Base-by-base conservation (phyloP, 495 filamentous ascomycete genomes). In the Neurospora sp. region DNA sequence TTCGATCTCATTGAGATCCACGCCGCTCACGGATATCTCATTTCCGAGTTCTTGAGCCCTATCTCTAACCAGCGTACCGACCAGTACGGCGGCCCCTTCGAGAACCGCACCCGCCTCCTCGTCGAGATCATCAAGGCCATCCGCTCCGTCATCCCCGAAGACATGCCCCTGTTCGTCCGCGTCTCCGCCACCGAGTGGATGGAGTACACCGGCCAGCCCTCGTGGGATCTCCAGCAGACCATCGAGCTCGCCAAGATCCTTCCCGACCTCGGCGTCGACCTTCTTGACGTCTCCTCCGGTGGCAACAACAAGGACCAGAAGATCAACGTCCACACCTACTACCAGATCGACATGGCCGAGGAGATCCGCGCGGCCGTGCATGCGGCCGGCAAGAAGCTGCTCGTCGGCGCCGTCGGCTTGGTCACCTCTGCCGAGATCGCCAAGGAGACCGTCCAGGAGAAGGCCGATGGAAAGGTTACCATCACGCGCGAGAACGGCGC, bases 101-200 rank as follows among this genome's bases (percentile, higher is more conserved):
- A 86, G 75, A 89, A 89, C 80, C 83, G 89, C 71, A 85, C 78
- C 7, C 79, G 86, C 8, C 45, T 89, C 4, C 74, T 85, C 37
- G 37, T 85, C 35, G 86, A 88, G 73, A 77, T 84, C 40, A 80
- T 85, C 73, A 73, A 83, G n/a, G 81, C 83, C 35, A 74, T 86
- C 16, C 79, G 88, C 69, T 80, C 75, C 38, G 83, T 80, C 3
- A 88, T 93, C 41, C 91, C 91, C 4, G 78, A 79, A 8, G 76
- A 76, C 0, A 91, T 89, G 84, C 90, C 91, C 4, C 79, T 94
- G 27, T 87, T 92, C 75, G 76, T 93, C 38, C 87, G 92, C 8
- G 87, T 94, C 79, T 91, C 88, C 71, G 87, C 88, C 9, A 90
- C 90, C 0, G 93, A 94, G 76, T 92, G 90, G 89, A 86, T 94